A percentile compares a stretch with the other conserved stretches of the same genome.
These are phyloP conservation scores for Hymenoscyphus infarciens DNA, from an alignment of 2,329 filamentous ascomycete species.

Conservation along the genomic window DNA sequence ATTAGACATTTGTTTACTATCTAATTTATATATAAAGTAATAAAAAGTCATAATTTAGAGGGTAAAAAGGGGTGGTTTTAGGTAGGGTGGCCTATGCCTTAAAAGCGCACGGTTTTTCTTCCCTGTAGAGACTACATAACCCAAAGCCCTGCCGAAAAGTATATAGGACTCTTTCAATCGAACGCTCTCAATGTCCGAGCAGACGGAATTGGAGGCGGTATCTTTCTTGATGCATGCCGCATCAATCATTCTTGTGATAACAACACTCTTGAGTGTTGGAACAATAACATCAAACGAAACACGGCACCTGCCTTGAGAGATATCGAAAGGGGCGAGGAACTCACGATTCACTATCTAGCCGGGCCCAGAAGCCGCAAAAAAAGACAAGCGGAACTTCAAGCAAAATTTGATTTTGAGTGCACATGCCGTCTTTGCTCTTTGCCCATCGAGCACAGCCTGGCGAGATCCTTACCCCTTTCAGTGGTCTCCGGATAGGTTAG, in stretches of 20 bases:
- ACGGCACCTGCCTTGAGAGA: constrained; percentile 37
- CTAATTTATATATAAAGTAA: no score
- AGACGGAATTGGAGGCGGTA: constrained; percentile 32
- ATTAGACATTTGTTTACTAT: no score
- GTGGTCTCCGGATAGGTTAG: no score
- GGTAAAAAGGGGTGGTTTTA: no score
- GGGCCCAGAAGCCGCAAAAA: constrained; percentile 22
- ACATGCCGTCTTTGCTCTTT: constrained; percentile 38
- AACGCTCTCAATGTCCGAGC: no score
- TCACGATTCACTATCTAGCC: constrained; percentile 38
- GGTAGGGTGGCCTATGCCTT: no score
- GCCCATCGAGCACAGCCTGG: constrained; percentile 31
- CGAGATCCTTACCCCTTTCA: no score
- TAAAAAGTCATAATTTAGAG: no score
- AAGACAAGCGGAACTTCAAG: constrained; percentile 29
- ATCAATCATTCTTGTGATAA: constrained; percentile 40
- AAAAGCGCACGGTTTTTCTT: no score
- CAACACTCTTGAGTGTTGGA: constrained; percentile 38
- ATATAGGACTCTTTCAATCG: no score
- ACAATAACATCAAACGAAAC: constrained; percentile 31
- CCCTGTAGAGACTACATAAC: no score
- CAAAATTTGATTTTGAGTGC: constrained; percentile 37
- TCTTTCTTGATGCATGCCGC: constrained; percentile 37
- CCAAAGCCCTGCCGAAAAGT: no score
- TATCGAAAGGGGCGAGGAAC: constrained; percentile 37